phyloP scores from a whole-genome alignment of 1,139 yeast species.

The Suhomyces taliae region DNA sequence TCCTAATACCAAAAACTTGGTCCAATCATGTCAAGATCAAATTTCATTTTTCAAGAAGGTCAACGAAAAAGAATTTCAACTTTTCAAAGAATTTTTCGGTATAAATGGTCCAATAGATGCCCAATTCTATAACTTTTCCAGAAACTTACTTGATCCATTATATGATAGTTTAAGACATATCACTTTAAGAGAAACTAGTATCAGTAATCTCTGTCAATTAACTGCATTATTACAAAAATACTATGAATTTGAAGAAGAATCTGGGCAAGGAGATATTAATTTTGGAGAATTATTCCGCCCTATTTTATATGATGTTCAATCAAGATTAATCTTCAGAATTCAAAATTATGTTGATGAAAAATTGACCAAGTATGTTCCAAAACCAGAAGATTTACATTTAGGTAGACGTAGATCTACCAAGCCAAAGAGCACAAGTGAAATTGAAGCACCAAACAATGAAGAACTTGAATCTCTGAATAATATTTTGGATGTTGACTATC shows the following conservation, averaged over 20 bases:
- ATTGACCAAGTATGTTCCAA: slow-evolving; percentile 65
- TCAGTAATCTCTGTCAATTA: slow-evolving; percentile 69
- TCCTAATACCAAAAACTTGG: slow-evolving; percentile 28
- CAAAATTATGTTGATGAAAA: slow-evolving; percentile 71
- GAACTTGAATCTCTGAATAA: slow-evolving; percentile 5
- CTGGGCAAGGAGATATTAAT: slow-evolving; percentile 28
- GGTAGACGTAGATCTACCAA: slow-evolving; percentile 8
- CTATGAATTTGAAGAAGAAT: slow-evolving; percentile 54
- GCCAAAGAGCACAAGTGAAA: neutral
- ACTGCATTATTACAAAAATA: slow-evolving; percentile 69
- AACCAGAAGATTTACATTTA: slow-evolving; percentile 53
- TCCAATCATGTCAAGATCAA: slow-evolving; percentile 59
- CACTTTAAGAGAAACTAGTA: slow-evolving; percentile 67
- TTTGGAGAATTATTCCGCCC: slow-evolving; percentile 68
- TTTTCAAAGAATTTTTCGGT: slow-evolving; percentile 57
- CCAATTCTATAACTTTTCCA: slow-evolving; percentile 56
- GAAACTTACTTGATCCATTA: slow-evolving; percentile 67
- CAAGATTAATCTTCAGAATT: slow-evolving; percentile 74
- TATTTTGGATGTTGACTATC: slow-evolving; percentile 33
- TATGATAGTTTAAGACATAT: slow-evolving; percentile 68
- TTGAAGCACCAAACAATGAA: neutral
- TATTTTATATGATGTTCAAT: slow-evolving; percentile 72
- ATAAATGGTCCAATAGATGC: slow-evolving; percentile 19
- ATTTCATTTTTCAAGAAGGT: slow-evolving; percentile 58
- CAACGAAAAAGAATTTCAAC: slow-evolving; percentile 57